Evolutionary conservation across 1,284 basidiomycete genomes (phyloP), one percentile per base, ranked within the genome.

Genomic region (Ceratobasidium sp.): DNA sequence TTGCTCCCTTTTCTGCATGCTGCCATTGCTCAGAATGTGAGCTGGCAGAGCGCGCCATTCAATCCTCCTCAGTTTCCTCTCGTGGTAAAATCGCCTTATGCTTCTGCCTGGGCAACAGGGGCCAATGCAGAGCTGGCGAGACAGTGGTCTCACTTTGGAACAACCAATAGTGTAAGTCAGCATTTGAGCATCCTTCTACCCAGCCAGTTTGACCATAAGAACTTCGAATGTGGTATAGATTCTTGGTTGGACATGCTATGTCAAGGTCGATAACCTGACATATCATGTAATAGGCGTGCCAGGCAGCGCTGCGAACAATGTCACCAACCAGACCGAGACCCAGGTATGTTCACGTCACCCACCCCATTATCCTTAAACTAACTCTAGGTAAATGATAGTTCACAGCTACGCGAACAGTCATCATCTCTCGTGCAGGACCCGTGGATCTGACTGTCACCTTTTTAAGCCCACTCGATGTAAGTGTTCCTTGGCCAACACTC

Each of bases 181-280:
- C 21, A 49, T 42, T 63, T 63, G n/a, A n/a, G 36, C 28, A 11
- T 63, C 9, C 12, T 46, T 14, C 46, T 48, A 21, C 7, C 25
- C 44, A 28, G 53, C 3, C 25, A 25, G 23, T 25, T 3, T 48
- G 46, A 33, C 60, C 30, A 9, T 33, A 6, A 33, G 30, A 33
- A 6, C 30, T 46, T 46, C 30, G 44, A 2, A 18, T 9, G 5
- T 46, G 60, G 16, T 46, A 8, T 30, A 88, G 87, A 86, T 82
- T 58, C 77, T 88, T 28, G 88, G 88, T 16, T 90, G 89, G 88
- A 86, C 86, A n/a, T 88, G 88, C 1, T 86, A 86, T 72, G 81
- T 86, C 71, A 85, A 84, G 70, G 87, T 90, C 2, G 88, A 90
- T 74, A 85, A 84, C 6, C 80, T 79, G 14, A 78, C 84, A 0